A percentile compares a stretch with the other conserved stretches of the same genome.
These are phyloP conservation scores for Chaetoscypha palmicola DNA, from an alignment of 2,329 filamentous ascomycete species.

Conservation along the genomic window DNA sequence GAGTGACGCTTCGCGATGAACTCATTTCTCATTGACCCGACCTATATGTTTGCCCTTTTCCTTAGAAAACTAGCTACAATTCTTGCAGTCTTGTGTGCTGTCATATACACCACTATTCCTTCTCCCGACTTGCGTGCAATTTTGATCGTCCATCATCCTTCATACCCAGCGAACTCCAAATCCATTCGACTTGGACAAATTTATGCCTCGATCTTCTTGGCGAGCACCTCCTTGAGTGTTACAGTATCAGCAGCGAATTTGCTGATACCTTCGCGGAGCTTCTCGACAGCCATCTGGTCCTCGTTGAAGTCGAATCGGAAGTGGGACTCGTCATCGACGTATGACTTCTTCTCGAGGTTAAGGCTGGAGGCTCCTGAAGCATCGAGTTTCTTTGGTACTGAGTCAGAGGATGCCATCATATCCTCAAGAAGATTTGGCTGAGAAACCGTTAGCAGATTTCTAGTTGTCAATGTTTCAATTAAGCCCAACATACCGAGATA, in stretches of 20 bases:
- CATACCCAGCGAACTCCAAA: neutral
- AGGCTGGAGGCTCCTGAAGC: conserved; percentile 56
- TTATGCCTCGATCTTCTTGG: conserved; percentile 62
- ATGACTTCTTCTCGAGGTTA: conserved; percentile 79
- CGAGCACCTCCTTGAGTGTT: conserved; percentile 87
- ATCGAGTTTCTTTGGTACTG: conserved; percentile 90
- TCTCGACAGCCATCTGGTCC: conserved; percentile 98
- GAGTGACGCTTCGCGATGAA: neutral
- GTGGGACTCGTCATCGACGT: conserved; percentile 78
- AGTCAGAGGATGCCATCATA: conserved; percentile 73
- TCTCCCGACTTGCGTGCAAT: too few relatives aligned
- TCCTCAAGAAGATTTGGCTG: conserved; percentile 91
- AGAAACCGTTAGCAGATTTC: conserved; percentile 1
- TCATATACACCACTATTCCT: neutral
- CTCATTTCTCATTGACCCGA: conserved; percentile 1
- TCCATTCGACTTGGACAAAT: conserved; percentile 1
- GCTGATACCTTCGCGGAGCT: conserved; percentile 98
- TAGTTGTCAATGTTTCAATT: neutral
- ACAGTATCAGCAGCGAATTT: conserved; percentile 96
- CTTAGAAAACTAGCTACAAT: neutral
- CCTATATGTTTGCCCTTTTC: neutral
- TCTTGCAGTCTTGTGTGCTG: neutral
- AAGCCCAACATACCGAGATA: conserved; percentile 63
- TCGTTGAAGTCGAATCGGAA: conserved; percentile 99
- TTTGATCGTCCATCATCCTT: too few relatives aligned